These are phyloP conservation scores for Jatropha multifida DNA, from an alignment of 441 rosid genomes.

Conservation along the genomic window DNA sequence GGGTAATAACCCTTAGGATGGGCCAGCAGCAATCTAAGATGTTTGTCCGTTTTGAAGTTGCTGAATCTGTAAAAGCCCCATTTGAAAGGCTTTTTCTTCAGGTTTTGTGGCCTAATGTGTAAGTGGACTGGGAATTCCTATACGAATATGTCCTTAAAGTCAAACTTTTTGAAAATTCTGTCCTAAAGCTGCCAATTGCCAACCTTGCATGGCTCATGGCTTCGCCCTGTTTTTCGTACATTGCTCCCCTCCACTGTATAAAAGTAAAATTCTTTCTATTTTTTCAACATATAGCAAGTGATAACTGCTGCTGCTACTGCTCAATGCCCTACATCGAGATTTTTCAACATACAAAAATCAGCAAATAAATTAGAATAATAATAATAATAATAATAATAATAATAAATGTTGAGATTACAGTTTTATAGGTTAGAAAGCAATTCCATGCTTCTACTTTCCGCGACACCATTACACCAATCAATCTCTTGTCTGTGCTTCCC, in stretches of 20 bases:
- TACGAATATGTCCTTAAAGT: constrained; percentile 8
- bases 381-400: not conserved
- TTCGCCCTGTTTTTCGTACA: constrained; percentile 11
- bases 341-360: not conserved
- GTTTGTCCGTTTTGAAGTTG: not conserved
- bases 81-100: constrained; percentile 5
- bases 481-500: constrained; percentile 6
- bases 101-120: not conserved
- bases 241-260: not conserved
- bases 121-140: not conserved
- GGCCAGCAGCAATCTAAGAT: not conserved
- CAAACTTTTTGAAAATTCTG: constrained; percentile 17
- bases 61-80: not conserved
- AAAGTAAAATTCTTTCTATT: no score
- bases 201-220: constrained; percentile 14
- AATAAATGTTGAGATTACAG: not conserved
- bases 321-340: not conserved
- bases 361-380: not conserved
- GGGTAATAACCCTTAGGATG: no score
- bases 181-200: constrained; percentile 35
- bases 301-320: not conserved
- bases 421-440: constrained; percentile 24
- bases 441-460: constrained; percentile 22
- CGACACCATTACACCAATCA: constrained; percentile 23
- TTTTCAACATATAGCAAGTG: no score